Evolutionary conservation across 495 filamentous ascomycete genomes (phyloP), one percentile per base, ranked within the genome.

Genomic region (Saxispiralis lemnorum): DNA sequence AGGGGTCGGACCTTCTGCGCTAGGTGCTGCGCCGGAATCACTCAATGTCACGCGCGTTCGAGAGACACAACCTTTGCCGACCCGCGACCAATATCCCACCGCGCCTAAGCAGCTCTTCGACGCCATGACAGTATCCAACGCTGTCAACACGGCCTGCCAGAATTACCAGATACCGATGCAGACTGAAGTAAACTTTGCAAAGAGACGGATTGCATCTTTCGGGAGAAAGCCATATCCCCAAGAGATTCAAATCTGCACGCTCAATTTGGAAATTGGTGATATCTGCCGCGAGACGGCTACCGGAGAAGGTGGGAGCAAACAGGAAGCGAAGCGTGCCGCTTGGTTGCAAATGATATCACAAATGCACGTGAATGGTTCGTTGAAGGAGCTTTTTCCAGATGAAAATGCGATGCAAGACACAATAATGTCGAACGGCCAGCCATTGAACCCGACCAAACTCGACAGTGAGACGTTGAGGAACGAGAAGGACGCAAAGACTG

Each of bases 401-500:
- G 4, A 15, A 1, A 28, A 28, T 28, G 4, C 24, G 24, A 28
- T 28, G 24, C 24, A 4, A 5, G 24, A 28, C 9, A 28, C 24
- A 28, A 28, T 28, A 4, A 28, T 28, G 24, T 28, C 24, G 24
- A 28, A 28, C 9, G 24, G 24, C 5, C 16, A 30, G 7, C 16
- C 7, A 7, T 9, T 44, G 11, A 1, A 44, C 15, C n/a, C 43
- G 36, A 36, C 30, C 6, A 7, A 14, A 2, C 20, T 49, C 0
- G 39, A 38, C 31, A 35, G 36, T 11, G 7, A 42, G 17, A 39
- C 36, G 7, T 14, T 52, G 35, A 19, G 20, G 18, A 28, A 31
- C 18, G 45, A 44, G n/a, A 50, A 45, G 19, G 47, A 50, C 34
- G 35, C 49, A 6, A 54, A 54, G 35, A 38, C 30, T 7, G 67